Evolutionary conservation across 768 basidiomycete genomes (phyloP), one percentile per base, ranked within the genome.

Genomic region (Hypholoma fasciculare): DNA sequence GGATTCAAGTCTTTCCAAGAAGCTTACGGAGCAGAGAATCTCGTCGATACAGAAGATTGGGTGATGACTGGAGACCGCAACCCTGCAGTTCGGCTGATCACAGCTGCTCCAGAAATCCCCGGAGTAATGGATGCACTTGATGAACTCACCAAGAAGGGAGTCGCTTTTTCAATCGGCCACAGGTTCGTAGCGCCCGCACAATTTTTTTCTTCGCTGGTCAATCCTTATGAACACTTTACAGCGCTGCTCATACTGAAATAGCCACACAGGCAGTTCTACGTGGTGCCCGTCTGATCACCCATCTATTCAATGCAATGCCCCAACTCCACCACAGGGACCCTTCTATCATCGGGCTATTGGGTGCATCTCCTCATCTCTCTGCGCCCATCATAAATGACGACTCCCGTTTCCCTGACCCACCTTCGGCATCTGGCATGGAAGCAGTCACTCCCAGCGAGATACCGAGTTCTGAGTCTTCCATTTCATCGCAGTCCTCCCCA

Each of bases 261-360:
- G 92, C 94, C 7, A 86, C 85, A 17, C 72, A 81, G 7, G 92
- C 92, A 3, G 80, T 95, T 4, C 72, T 79, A 16, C 78, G 79
- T 56, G 94, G 94, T 17, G 90, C 92, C 6, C 80, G 85, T n/a
- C 83, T 94, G 57, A 92, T 96, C 63, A 96, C 94, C 0, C 94
- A 96, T 72, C 77, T 96, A 23, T 95, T 94, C 85, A 96, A 96
- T 63, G 92, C 93, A 7, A 94, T 94, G 93, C 90, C 90, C 13
- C 90, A 90, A 65, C 72, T 92, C 39, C 90, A 96, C 69, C 94
- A 96, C 69, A 83, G 94, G 36, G 93, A 95, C 69, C 94, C 94
- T 11, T 91, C 91, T 11, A 92, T 96, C 66, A 93, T 96, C 56
- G 94, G 94, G 26, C 80, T 96, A 7, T 74, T 96, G 52, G 92